A percentile compares a stretch with the other conserved stretches of the same genome.
These are phyloP conservation scores for Rubia peregrina DNA, from an alignment of 305 asterid species.

Conservation along the genomic window DNA sequence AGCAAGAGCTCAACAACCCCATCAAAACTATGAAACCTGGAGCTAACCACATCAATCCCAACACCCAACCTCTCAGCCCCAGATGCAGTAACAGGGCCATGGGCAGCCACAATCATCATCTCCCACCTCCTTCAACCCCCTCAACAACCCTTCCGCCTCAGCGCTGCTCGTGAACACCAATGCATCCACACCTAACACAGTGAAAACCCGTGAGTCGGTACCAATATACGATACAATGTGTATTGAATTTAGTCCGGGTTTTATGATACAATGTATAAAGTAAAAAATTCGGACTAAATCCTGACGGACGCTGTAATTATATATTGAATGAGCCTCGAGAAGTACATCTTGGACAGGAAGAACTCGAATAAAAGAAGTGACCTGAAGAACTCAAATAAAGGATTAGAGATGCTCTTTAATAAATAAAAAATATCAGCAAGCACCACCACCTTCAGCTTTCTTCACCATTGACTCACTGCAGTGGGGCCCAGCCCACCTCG, in stretches of 20 bases:
- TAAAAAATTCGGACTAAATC: no score
- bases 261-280: no score
- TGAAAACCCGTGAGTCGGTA: not conserved
- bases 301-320: no score
- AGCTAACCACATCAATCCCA: constrained; percentile 66
- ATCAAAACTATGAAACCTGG: constrained; percentile 56
- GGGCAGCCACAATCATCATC: constrained; percentile 69
- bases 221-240: no score
- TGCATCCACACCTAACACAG: constrained; percentile 47
- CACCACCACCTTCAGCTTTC: constrained; percentile 37
- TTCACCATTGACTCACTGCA: constrained; percentile 42
- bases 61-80: constrained; percentile 80
- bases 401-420: no score
- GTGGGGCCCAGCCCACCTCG: constrained; percentile 47
- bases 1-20: constrained; percentile 64
- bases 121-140: constrained; percentile 59
- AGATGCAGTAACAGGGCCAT: constrained; percentile 78
- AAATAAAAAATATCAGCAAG: no score
- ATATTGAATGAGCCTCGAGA: no score
- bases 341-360: no score
- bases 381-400: no score
- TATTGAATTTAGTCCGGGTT: no score
- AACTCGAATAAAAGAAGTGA: no score
- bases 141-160: constrained; percentile 81
- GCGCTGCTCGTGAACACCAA: constrained; percentile 71